Evolutionary conservation across 1,139 yeast genomes (phyloP), one percentile per base, ranked within the genome.

Genomic region (Suhomyces panamericanus): DNA sequence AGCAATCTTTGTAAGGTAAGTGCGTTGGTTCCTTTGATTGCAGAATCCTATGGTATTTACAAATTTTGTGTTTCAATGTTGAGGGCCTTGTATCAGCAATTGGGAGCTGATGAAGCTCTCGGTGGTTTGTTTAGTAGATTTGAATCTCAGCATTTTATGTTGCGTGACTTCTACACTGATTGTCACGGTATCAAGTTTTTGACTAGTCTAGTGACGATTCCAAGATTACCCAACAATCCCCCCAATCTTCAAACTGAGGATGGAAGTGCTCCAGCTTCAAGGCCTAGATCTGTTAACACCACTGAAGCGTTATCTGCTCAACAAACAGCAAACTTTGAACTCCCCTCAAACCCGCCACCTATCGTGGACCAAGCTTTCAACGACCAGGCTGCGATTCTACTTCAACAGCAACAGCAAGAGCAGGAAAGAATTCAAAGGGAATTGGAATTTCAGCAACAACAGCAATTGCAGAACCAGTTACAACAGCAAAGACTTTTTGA

Each of bases 41-140:
- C 95, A n/a, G 99, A 93, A 63, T 80, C 95, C 3, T 91, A 89
- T 60, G 98, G 98, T 33, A 89, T 93, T 51, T 88, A 90, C 67
- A 86, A 90, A 63, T 93, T 91, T 58, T 74, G 87, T 50, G 86
- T 91, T 9, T 85, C 96, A 6, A 90, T 93, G 98, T 71, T 91
- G 53, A 80, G 96, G 54, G 97, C 96, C 0, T 76, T 93, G 81
- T 82, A 87, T 58, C 83, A 80, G 51, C 83, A 87, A 53, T 78
- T 91, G 43, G 88, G 85, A 36, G 84, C 82, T 35, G 87, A 81
- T 38, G 96, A 87, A 11, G 95, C 89, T 1, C 69, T 93, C 51
- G 80, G 78, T 49, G 93, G 93, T 4, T 70, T 93, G 53, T 76
- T 83, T 55, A 82, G 84, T 40, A 75, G 95, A 47, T 91, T 83